A percentile compares a stretch with the other conserved stretches of the same genome.
Conservation (phyloP, 768 basidiomycete species). For the Scleroderma citrinum region DNA sequence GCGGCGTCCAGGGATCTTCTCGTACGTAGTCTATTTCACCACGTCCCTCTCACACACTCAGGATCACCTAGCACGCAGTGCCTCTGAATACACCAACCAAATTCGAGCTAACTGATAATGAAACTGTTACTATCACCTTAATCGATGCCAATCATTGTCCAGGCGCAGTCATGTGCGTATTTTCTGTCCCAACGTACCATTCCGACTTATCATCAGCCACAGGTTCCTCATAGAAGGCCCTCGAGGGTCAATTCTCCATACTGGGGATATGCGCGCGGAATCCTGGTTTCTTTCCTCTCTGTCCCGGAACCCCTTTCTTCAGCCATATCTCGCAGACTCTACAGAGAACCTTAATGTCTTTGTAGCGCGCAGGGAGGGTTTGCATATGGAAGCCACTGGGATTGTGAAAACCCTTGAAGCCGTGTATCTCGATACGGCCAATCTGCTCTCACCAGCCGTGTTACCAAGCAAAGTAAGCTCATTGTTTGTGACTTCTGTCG, state of each 20-base stretch:
- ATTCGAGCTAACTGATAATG: constrained; percentile 50
- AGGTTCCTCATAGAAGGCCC: constrained; percentile 83
- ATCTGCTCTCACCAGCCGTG: constrained; percentile 43
- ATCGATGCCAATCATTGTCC: constrained; percentile 95
- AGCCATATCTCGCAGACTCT: constrained; percentile 53
- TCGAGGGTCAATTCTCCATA: constrained; percentile 74
- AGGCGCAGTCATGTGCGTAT: constrained; percentile 80
- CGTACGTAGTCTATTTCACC: constrained; percentile 33
- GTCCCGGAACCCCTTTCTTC: constrained; percentile 61
- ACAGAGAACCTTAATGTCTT: constrained; percentile 19
- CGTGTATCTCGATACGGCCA: constrained; percentile 82
- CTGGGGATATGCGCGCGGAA: constrained; percentile 91
- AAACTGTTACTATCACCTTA: constrained; percentile 67
- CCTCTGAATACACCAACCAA: constrained; percentile 59
- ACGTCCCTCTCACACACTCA: neutral
- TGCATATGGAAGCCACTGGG: constrained; percentile 15
- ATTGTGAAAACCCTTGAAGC: constrained; percentile 55
- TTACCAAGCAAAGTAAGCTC: constrained; percentile 56
- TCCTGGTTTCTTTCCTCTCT: constrained; percentile 69
- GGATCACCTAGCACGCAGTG: constrained; percentile 42
- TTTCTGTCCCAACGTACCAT: neutral
- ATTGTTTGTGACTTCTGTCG: constrained; percentile 6
- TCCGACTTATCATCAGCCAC: constrained; percentile 1
- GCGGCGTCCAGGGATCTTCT: constrained; percentile 60
- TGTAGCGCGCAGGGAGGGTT: constrained; percentile 20